phyloP scores from a whole-genome alignment of 768 basidiomycete species.

The Agrocybe chaxingu region DNA sequence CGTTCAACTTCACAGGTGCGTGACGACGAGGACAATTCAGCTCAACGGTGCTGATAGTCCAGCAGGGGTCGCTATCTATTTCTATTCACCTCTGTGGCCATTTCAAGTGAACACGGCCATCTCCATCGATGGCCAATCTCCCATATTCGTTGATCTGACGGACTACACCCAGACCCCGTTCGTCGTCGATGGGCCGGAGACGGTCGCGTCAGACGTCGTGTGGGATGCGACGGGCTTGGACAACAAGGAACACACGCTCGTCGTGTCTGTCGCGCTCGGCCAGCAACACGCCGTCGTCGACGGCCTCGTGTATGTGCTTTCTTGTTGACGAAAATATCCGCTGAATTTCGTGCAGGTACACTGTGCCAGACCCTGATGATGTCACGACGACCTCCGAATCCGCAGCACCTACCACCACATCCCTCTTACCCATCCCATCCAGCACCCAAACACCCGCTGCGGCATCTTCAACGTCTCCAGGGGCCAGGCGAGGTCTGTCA shows the following conservation, averaged over 20 bases:
- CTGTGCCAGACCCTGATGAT: constrained; percentile 14
- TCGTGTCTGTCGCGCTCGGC: constrained; percentile 17
- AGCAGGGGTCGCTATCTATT: constrained; percentile 22
- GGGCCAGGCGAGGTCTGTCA: constrained; percentile 9
- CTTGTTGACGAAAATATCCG: not conserved
- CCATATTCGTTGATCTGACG: constrained; percentile 12
- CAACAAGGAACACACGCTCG: constrained; percentile 16
- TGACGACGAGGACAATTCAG: not conserved
- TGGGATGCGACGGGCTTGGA: constrained; percentile 14
- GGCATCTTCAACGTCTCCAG: not conserved
- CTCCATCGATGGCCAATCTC: constrained; percentile 15
- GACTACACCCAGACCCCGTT: constrained; percentile 8
- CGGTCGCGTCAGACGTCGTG: constrained; percentile 10
- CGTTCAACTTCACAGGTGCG: constrained; percentile 21
- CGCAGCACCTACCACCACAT: constrained; percentile 1
- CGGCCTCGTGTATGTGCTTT: constrained; percentile 15
- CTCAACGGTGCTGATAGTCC: not conserved
- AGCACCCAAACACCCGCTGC: constrained; percentile 5
- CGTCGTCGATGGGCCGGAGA: constrained; percentile 13
- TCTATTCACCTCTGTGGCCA: constrained; percentile 20
- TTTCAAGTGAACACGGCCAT: constrained; percentile 19
- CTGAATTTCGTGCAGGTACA: constrained; percentile 11
- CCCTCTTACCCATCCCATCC: constrained; percentile 6
- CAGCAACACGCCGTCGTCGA: constrained; percentile 20
- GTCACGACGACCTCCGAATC: constrained; percentile 4